Evolutionary conservation across 2,329 filamentous ascomycete genomes (phyloP).

Genomic region (Aspergillus spinulosporus): DNA sequence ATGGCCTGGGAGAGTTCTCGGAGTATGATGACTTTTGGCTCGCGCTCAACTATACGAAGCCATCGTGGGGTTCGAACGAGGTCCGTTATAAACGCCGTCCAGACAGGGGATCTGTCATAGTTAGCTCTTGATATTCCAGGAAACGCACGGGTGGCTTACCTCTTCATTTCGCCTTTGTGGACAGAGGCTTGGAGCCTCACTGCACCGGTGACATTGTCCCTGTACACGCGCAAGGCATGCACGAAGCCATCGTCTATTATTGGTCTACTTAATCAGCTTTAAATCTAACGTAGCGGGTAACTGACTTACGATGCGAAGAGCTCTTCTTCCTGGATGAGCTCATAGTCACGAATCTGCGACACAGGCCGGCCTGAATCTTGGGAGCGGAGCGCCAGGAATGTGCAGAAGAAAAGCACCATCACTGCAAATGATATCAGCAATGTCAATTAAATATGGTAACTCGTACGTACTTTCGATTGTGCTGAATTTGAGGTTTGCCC

Average conservation of each 20-base stretch:
- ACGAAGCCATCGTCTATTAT: slow-evolving; percentile 54
- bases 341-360: slow-evolving; percentile 49
- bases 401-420: slow-evolving; percentile 59
- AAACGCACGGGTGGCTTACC: slow-evolving; percentile 31
- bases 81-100: slow-evolving; percentile 59
- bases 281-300: background rate
- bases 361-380: slow-evolving; percentile 51
- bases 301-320: slow-evolving; percentile 52
- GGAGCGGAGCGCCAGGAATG: slow-evolving; percentile 58
- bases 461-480: slow-evolving; percentile 52
- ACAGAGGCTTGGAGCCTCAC: slow-evolving; percentile 60
- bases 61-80: slow-evolving; percentile 50
- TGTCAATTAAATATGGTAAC: background rate
- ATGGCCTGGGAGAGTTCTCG: slow-evolving; percentile 54
- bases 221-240: slow-evolving; percentile 57
- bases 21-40: slow-evolving; percentile 48
- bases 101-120: slow-evolving; percentile 54
- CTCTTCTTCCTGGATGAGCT: slow-evolving; percentile 50
- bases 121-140: background rate
- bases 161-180: slow-evolving; percentile 52
- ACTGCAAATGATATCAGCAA: slow-evolving; percentile 33
- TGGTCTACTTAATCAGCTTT: slow-evolving; percentile 39
- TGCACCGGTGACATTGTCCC: slow-evolving; percentile 52
- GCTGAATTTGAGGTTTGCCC: slow-evolving; percentile 57
- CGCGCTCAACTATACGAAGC: slow-evolving; percentile 43